Evolutionary conservation across 139 green algal genomes (phyloP).

Genomic region (Tetraselmis chui): DNA sequence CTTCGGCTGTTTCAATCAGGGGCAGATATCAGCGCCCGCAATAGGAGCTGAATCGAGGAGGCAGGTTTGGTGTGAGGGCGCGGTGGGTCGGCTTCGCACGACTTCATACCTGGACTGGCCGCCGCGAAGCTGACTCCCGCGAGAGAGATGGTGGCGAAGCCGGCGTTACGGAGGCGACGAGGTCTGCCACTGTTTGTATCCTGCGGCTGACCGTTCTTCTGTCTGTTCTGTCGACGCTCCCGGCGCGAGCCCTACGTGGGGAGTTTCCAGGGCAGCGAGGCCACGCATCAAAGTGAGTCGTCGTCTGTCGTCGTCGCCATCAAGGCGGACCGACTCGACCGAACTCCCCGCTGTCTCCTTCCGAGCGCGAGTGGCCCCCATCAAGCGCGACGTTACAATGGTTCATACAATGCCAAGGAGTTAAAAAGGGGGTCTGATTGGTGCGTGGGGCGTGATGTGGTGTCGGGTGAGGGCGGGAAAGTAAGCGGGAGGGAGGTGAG

Average conservation of each 20-base stretch:
- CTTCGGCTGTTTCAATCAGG: background rate
- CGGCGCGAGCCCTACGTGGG: background rate
- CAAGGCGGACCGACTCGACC: too few relatives aligned
- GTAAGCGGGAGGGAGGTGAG: background rate
- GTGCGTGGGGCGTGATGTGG: too few relatives aligned
- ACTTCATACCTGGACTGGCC: background rate
- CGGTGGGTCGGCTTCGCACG: background rate
- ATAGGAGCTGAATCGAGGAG: background rate
- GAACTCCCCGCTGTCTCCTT: too few relatives aligned
- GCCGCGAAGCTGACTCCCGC: background rate
- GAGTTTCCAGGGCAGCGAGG: background rate
- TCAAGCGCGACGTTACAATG: background rate
- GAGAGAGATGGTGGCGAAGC: background rate
- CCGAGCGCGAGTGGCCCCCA: background rate
- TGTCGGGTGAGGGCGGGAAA: background rate
- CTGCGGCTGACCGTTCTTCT: background rate
- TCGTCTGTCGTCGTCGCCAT: background rate
- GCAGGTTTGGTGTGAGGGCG: background rate
- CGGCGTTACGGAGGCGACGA: background rate
- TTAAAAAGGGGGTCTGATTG: too few relatives aligned
- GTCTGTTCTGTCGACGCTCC: background rate
- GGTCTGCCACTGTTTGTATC: background rate
- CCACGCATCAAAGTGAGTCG: background rate
- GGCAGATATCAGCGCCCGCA: background rate
- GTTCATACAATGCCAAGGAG: too few relatives aligned